Evolutionary conservation across 2,329 filamentous ascomycete species (phyloP).

Genomic region (Pseudonectria foliicola): DNA sequence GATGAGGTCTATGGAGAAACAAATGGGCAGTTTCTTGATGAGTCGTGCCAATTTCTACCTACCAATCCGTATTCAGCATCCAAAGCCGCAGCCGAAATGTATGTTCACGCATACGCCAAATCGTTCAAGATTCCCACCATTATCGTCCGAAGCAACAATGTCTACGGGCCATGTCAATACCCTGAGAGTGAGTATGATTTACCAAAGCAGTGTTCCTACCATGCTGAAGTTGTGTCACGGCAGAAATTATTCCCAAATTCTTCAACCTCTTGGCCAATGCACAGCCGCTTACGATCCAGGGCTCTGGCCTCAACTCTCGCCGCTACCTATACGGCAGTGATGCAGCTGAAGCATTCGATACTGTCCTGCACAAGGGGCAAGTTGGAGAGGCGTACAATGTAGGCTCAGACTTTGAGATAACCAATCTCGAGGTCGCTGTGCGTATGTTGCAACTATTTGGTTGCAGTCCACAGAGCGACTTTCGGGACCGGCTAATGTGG

Average conservation of each 20-base stretch:
- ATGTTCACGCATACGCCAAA: constrained; percentile 80
- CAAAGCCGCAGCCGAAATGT: constrained; percentile 78
- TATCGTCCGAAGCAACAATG: constrained; percentile 76
- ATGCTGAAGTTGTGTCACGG: not conserved
- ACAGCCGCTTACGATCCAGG: constrained; percentile 65
- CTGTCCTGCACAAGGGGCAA: constrained; percentile 69
- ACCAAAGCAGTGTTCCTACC: not conserved
- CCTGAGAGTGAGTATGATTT: constrained; percentile 62
- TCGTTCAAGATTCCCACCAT: constrained; percentile 75
- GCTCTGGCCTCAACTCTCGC: constrained; percentile 66
- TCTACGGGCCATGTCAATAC: constrained; percentile 79
- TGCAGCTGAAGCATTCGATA: constrained; percentile 75
- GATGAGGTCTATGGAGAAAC: constrained; percentile 84
- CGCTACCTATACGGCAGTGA: constrained; percentile 74
- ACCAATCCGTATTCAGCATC: constrained; percentile 78
- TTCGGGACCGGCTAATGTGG: constrained; percentile 62
- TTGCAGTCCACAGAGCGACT: constrained; percentile 42
- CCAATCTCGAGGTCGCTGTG: constrained; percentile 63
- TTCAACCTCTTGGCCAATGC: constrained; percentile 61
- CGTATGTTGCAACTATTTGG: constrained; percentile 59
- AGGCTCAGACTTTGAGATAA: constrained; percentile 69
- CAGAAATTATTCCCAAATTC: constrained; percentile 82
- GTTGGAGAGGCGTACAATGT: constrained; percentile 78
- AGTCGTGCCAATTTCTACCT: constrained; percentile 67
- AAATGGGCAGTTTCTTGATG: constrained; percentile 63